These are phyloP conservation scores for Chernovozyma aurita DNA, from an alignment of 1,139 yeast genomes.

Conservation along the genomic window DNA sequence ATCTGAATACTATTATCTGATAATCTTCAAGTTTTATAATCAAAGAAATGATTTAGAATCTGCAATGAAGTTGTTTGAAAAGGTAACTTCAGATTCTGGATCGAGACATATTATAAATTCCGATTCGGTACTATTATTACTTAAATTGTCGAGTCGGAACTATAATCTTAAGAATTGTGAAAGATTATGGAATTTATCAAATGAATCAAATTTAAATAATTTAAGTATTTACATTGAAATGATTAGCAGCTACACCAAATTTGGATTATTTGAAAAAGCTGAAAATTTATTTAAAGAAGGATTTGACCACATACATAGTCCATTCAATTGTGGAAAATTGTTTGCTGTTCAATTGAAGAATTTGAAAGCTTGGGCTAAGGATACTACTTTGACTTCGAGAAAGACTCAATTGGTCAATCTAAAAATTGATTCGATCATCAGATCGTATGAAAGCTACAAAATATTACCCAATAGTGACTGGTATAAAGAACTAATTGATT, in stretches of 20 bases:
- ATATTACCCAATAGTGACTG: too few species aligned
- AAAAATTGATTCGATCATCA: too few species aligned
- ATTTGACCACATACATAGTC: conserved; percentile 23
- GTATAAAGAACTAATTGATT: too few species aligned
- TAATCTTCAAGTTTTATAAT: conserved; percentile 26
- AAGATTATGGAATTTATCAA: conserved; percentile 17
- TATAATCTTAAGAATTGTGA: conserved; percentile 23
- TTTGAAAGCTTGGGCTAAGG: too few species aligned
- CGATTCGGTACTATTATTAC: conserved; percentile 12
- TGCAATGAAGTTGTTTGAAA: conserved; percentile 38
- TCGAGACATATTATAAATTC: too few species aligned
- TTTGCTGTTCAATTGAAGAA: conserved; percentile 29
- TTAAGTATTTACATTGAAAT: conserved; percentile 17
- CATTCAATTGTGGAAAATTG: conserved; percentile 27
- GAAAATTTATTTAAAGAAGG: conserved; percentile 27
- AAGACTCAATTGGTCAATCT: too few species aligned
- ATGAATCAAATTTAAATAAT: conserved; percentile 12
- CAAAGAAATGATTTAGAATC: conserved; percentile 30
- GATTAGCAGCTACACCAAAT: conserved; percentile 23
- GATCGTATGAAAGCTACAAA: too few species aligned
- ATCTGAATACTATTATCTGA: too few species aligned
- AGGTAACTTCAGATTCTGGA: conserved; percentile 23
- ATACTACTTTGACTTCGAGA: too few species aligned
- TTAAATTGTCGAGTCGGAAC: conserved; percentile 19
- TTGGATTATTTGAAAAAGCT: conserved; percentile 32